These are phyloP conservation scores for Yamadazyma tumulicola DNA, from an alignment of 805 yeast species.

Conservation along the genomic window DNA sequence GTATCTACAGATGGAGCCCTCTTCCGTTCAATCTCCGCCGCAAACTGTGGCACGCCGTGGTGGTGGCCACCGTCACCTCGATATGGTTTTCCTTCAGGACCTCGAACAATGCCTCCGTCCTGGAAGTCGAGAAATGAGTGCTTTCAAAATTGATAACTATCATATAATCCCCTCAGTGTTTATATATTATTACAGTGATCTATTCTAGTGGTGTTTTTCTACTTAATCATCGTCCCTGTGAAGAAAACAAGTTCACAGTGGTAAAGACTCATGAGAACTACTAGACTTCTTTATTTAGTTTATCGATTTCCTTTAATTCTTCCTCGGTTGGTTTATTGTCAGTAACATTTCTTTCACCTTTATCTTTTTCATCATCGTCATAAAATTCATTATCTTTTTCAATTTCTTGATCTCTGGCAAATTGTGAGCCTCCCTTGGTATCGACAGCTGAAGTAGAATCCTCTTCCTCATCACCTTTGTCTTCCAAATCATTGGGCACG, in stretches of 20 bases:
- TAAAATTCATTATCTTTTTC: conserved; percentile 77
- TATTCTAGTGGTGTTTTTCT: too few species aligned
- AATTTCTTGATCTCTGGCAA: conserved; percentile 71
- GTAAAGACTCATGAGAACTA: background rate
- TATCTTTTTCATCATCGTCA: conserved; percentile 54
- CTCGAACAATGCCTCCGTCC: too few species aligned
- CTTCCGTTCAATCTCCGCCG: too few species aligned
- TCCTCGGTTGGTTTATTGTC: conserved; percentile 24
- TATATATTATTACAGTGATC: too few species aligned
- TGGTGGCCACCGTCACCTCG: too few species aligned
- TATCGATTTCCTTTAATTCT: conserved; percentile 36
- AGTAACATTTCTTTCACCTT: conserved; percentile 29
- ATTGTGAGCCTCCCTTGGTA: conserved; percentile 86
- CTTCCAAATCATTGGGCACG: conserved; percentile 87
- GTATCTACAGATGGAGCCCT: too few species aligned
- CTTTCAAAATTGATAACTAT: conserved; percentile 1
- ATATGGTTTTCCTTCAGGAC: too few species aligned
- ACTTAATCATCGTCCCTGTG: too few species aligned
- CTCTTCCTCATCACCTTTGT: conserved; percentile 81
- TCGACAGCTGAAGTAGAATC: conserved; percentile 77
- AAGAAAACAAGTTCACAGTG: too few species aligned
- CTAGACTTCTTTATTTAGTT: conserved; percentile 22
- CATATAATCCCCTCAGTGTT: too few species aligned
- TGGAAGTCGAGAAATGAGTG: too few species aligned
- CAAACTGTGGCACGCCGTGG: too few species aligned